A percentile compares a stretch with the other conserved stretches of the same genome.
These are phyloP conservation scores for Aspergillus viridinutans DNA, from an alignment of 2,329 filamentous ascomycete genomes.

Conservation along the genomic window DNA sequence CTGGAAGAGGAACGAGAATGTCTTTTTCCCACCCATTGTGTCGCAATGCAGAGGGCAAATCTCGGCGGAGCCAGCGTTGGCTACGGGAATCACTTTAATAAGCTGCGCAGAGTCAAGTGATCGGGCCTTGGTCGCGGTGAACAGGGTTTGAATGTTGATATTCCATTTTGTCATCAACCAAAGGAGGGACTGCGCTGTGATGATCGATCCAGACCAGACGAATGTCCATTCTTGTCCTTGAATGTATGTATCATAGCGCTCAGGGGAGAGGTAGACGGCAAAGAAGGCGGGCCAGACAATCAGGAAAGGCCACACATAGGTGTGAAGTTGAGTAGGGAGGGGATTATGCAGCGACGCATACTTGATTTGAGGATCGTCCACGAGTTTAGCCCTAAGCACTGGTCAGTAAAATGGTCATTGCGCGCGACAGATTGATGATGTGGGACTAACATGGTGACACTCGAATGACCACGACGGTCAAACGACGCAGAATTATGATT, in stretches of 20 bases:
- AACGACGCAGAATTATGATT: constrained; percentile 13
- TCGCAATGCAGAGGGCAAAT: constrained; percentile 80
- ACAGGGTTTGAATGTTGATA: constrained; percentile 75
- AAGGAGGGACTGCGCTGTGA: constrained; percentile 79
- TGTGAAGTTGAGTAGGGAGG: constrained; percentile 72
- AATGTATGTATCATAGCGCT: constrained; percentile 87
- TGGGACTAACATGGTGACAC: constrained; percentile 30
- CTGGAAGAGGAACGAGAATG: constrained; percentile 89
- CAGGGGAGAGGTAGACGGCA: constrained; percentile 75
- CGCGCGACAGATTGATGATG: constrained; percentile 6
- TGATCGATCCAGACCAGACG: constrained; percentile 83
- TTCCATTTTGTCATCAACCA: constrained; percentile 99
- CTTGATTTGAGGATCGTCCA: constrained; percentile 87
- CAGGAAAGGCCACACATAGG: constrained; percentile 90
- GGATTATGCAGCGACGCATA: constrained; percentile 84
- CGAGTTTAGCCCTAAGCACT: constrained; percentile 66
- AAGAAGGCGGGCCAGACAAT: constrained; percentile 91
- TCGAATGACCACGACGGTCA: constrained; percentile 29
- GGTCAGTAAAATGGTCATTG: constrained; percentile 10
- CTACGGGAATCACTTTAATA: constrained; percentile 88
- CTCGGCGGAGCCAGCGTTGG: constrained; percentile 83
- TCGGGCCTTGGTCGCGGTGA: constrained; percentile 70
- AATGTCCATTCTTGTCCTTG: constrained; percentile 97
- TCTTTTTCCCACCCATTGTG: constrained; percentile 68
- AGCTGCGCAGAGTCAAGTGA: constrained; percentile 70